phyloP scores from a whole-genome alignment of 495 filamentous ascomycete genomes.

The Penicillium cosmopolitanum region DNA sequence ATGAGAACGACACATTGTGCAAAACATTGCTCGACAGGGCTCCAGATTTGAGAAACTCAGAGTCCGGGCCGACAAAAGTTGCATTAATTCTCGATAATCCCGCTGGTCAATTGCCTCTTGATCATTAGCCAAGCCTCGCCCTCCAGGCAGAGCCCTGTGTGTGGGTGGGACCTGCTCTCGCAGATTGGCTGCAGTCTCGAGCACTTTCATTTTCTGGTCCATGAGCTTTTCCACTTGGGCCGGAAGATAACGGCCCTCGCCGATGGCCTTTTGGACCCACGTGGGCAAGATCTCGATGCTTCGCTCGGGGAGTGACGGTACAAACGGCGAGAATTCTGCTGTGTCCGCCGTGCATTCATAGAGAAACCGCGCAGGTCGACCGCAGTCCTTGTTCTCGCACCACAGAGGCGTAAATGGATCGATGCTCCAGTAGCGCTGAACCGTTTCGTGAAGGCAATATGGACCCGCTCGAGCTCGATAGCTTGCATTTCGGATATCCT shows the following conservation, averaged over 20 bases:
- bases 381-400: constrained; percentile 12
- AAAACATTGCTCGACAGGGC: constrained; percentile 1
- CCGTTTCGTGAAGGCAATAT: constrained; percentile 8
- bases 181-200: constrained; percentile 21
- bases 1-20: constrained; percentile 7
- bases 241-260: constrained; percentile 53
- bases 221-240: constrained; percentile 45
- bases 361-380: constrained; percentile 60
- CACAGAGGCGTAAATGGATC: neutral
- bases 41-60: neutral
- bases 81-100: neutral
- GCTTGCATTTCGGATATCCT: constrained; percentile 5
- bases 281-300: constrained; percentile 30
- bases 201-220: constrained; percentile 43
- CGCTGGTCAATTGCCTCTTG: neutral
- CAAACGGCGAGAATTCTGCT: constrained; percentile 19
- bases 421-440: constrained; percentile 9
- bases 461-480: constrained; percentile 6
- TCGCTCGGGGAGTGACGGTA: neutral
- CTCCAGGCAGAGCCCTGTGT: neutral
- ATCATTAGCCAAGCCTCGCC: neutral
- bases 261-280: constrained; percentile 49
- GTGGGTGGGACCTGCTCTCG: constrained; percentile 3
- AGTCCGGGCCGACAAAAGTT: neutral
- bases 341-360: constrained; percentile 67